Base-by-base conservation (phyloP, 495 filamentous ascomycete genomes). In the Aspergillus funiculosus region DNA sequence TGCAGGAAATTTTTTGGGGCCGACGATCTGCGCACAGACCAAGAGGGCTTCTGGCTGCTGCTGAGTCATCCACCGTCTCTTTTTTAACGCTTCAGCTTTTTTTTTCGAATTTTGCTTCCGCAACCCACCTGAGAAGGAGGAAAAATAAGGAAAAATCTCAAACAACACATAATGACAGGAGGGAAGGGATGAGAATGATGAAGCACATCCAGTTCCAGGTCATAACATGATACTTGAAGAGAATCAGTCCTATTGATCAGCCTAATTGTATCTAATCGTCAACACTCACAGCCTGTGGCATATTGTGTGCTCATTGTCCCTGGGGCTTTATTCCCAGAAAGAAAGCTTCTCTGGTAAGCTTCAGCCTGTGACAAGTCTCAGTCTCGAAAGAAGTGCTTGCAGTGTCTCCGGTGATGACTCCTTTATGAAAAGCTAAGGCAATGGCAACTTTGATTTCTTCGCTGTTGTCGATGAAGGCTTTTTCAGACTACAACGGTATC, bases 401-500 rank as follows among this genome's bases (percentile, higher is more conserved):
- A 43, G 35, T 28, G 46, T 52, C 46, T 60, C 50, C 54, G 51
- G 51, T 68, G 59, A 65, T 72, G 73, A 77, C 72, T 63, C 72
- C 61, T 60, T 52, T 58, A 63, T 58, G 30, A 37, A 38, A 64
- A 64, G 63, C 69, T 63, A 62, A 77, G 73, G 72, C 66, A 65
- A 57, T 52, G 74, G 74, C 72, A 48, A 74, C 75, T 68, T 75
- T 83, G 79, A 84, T 81, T 85, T 87, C 81, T 79, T 72, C 68
- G 80, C 69, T 73, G 77, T 79, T 71, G 72, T 77, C 85, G 59
- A 73, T 95, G 89, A 76, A 74, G 71, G 78, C 74, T 65, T 62
- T 62, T 78, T 79, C 28, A 76, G 88, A 94, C 89, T 95, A 94
- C 89, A 94, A 94, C 89, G 89, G 89, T 95, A 94, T 95, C 89